Percentiles rank a stretch among this genome's conserved stretches.
phyloP scores from a whole-genome alignment of 2,329 filamentous ascomycete genomes.

The Cytospora piceicola region DNA sequence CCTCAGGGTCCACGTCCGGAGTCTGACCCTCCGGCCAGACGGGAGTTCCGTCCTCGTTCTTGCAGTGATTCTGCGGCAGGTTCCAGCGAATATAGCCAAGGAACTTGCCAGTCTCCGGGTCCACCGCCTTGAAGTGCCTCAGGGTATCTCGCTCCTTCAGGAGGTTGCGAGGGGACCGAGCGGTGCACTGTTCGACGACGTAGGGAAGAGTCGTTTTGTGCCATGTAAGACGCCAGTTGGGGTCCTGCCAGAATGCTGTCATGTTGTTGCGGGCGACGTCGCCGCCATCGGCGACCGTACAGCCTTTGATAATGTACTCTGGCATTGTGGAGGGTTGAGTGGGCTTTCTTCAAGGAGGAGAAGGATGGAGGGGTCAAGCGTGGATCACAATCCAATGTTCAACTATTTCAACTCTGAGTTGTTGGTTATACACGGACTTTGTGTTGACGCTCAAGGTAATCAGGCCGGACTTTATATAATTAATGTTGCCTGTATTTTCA shows the following conservation, averaged over 20 bases:
- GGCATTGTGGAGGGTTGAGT: slow-evolving; percentile 1
- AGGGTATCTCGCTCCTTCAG: slow-evolving; percentile 28
- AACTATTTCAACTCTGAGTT: not conserved
- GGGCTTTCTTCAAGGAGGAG: not conserved
- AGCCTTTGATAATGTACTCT: slow-evolving; percentile 25
- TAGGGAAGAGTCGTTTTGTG: slow-evolving; percentile 14
- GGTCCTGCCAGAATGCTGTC: slow-evolving; percentile 33
- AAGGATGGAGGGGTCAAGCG: not conserved
- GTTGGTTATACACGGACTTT: not conserved
- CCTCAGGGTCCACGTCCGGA: slow-evolving; percentile 28
- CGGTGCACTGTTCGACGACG: slow-evolving; percentile 17
- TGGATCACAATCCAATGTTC: not conserved
- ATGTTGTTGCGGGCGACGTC: slow-evolving; percentile 34
- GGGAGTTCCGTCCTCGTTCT: slow-evolving; percentile 5
- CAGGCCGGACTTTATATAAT: not conserved
- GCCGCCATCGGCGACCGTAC: slow-evolving; percentile 28
- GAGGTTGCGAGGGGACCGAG: slow-evolving; percentile 29
- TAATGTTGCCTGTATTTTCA: too few relatives aligned
- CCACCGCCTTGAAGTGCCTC: slow-evolving; percentile 35
- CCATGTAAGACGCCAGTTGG: slow-evolving; percentile 32
- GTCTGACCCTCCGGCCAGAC: slow-evolving; percentile 32
- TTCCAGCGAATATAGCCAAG: slow-evolving; percentile 35
- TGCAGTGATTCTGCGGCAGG: slow-evolving; percentile 21
- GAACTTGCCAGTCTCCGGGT: slow-evolving; percentile 31
- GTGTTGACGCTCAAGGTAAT: not conserved